phyloP scores from a whole-genome alignment of 2,329 filamentous ascomycete genomes.

The Colletotrichum incanum region DNA sequence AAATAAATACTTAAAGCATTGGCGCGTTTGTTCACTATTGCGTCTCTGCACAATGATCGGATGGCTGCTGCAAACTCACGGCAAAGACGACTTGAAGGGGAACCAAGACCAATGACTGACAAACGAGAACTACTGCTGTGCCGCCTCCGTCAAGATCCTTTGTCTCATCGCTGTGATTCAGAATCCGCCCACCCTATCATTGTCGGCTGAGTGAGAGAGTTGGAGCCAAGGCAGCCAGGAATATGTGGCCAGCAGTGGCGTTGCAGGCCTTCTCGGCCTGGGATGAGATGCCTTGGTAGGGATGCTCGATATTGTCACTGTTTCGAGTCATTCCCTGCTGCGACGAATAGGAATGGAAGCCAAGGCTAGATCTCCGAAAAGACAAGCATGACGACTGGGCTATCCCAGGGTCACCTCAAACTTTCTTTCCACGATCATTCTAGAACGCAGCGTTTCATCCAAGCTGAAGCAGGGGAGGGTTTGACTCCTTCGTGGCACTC shows the following conservation, averaged over 20 bases:
- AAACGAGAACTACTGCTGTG: background rate
- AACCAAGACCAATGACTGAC: background rate
- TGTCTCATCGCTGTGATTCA: conserved; percentile 32
- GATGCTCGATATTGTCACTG: background rate
- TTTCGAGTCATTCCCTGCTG: background rate
- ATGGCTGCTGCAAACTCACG: background rate
- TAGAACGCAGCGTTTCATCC: conserved; percentile 40
- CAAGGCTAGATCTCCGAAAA: background rate
- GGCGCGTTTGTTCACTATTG: conserved; percentile 1
- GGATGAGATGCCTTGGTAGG: background rate
- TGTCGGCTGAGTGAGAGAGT: conserved; percentile 1
- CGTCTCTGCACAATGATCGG: background rate
- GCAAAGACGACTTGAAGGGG: background rate
- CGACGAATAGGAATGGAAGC: conserved; percentile 18
- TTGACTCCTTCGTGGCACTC: background rate
- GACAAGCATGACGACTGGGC: conserved; percentile 11
- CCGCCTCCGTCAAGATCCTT: conserved; percentile 1
- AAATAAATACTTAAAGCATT: too few species aligned
- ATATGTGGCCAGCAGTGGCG: background rate
- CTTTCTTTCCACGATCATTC: conserved; percentile 31
- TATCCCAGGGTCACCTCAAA: conserved; percentile 29
- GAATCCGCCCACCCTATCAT: conserved; percentile 8
- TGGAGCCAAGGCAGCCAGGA: conserved; percentile 3
- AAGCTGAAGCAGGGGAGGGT: background rate
- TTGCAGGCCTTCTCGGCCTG: background rate